Base-by-base conservation (phyloP, 2,329 filamentous ascomycete genomes). In the Arthrobotrys conoides region DNA sequence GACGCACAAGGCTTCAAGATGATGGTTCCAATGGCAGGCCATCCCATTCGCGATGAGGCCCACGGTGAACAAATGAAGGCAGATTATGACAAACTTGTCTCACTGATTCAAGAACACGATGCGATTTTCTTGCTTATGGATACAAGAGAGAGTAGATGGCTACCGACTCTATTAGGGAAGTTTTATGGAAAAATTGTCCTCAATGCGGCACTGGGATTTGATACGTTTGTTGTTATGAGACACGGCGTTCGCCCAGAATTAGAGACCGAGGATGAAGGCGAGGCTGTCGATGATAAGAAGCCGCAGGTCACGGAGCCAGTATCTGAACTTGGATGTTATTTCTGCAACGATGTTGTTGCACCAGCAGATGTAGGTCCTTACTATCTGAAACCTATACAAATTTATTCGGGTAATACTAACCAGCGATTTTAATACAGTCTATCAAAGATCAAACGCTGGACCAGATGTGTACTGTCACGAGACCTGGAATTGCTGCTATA, bases 41-140 rank as follows among this genome's bases (percentile, higher is more conserved):
- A 99, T 83, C 92, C 94, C 0, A 92, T 97, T 71, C 88, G 86
- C 2, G 81, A 81, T 53, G 59, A 70, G 14, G 61, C 88, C 20
- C 91, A 97, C 80, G 89, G 91, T 82, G 85, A 86, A 1, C 91
- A 89, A 83, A 90, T 91, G 0, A 90, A 90, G 81, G 86, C 85
- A 5, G 92, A 98, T 64, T 97, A 93, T 82, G 90, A 93, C 72
- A 90, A 89, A 80, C 86, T 99, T 3, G 88, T 92, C 82, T 85
- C 87, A 61, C 86, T 99, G 14, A 91, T 99, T 69, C 88, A 93
- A 61, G 89, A 91, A 27, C 96, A 99, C 83, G 96, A 99, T 83
- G 94, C 89, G 18, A 91, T 99, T 27, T 99, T 99, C 83, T 87
- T 99, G n/a, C 88, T 99, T 3, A 97, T 98, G 93, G 95, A 98